Base-by-base conservation (phyloP, 2,329 filamentous ascomycete genomes). In the Daldinia sp. region DNA sequence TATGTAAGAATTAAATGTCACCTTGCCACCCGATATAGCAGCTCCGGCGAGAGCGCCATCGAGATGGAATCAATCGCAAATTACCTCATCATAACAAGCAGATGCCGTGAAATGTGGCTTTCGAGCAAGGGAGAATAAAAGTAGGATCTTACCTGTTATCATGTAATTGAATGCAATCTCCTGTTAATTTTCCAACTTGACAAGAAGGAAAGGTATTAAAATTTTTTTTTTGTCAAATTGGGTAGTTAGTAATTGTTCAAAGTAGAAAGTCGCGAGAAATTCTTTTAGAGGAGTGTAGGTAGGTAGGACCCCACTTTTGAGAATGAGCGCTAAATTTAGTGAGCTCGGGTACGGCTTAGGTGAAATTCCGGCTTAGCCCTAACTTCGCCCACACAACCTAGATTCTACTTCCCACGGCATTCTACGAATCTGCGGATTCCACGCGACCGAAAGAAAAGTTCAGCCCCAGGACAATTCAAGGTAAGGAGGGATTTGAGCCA, bases 1-100 rank as follows among this genome's bases (percentile, higher is more conserved):
- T 96, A 97, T 96, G 93, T 97, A 97, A 97, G 93, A 94, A 88
- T 87, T 89, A 81, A 93, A 92, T 96, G 91, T 97, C 93, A 96
- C 83, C 78, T 86, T 77, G 81, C 85, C 82, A 81, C 76, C 81
- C 84, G 90, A 89, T 93, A 89, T 90, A 85, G 89, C 90, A 83
- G 85, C 91, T 88, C 93, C 87, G 93, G 94, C 93, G 90, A 90
- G 93, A 88, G 91, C 82, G 85, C 92, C 93, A 94, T 87, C 88
- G 82, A 82, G 79, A 79, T 79, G 81, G 84, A 86, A 90, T 97
- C 93, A 96, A 94, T 94, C 93, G 94, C 93, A 97, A 97, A 97
- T 97, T 97, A 92, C 91, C 83, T 90, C 93, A 96, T 97, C 94
- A 92, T 90, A 37, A 70, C 63, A 59, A 64, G 41, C 4, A 10